These are phyloP conservation scores for Chrysoporthe deuterocubensis DNA, from an alignment of 2,329 filamentous ascomycete genomes.

Conservation along the genomic window DNA sequence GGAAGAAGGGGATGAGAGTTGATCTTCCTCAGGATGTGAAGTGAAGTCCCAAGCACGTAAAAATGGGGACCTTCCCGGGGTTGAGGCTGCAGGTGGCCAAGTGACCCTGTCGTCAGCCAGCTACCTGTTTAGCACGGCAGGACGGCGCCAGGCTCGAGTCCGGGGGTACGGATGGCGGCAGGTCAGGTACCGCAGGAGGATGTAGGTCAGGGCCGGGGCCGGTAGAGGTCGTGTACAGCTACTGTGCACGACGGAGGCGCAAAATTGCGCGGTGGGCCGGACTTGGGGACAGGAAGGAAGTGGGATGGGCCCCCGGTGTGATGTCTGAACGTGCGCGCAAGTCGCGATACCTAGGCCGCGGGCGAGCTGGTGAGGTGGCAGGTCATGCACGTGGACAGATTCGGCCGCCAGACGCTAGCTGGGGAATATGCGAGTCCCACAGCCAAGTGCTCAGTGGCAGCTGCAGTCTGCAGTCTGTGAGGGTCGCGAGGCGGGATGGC, in stretches of 20 bases:
- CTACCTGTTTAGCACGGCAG: constrained; percentile 14
- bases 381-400: constrained; percentile 51
- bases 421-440: constrained; percentile 35
- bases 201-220: constrained; percentile 25
- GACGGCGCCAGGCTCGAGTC: constrained; percentile 25
- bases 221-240: constrained; percentile 38
- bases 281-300: constrained; percentile 34
- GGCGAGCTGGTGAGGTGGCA: constrained; percentile 51
- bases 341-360: constrained; percentile 43
- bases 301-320: constrained; percentile 34
- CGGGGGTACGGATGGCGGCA: constrained; percentile 20
- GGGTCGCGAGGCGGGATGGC: constrained; percentile 22
- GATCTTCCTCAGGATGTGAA: constrained; percentile 29
- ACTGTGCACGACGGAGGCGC: constrained; percentile 37
- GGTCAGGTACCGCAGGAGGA: constrained; percentile 16
- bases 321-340: constrained; percentile 33
- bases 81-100: constrained; percentile 28
- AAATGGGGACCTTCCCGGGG: constrained; percentile 29
- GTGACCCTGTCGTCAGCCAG: constrained; percentile 28
- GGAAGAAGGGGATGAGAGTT: constrained; percentile 32
- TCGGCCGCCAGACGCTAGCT: constrained; percentile 42
- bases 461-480: constrained; percentile 23
- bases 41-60: constrained; percentile 20
- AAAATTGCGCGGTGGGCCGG: constrained; percentile 35
- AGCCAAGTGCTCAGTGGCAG: constrained; percentile 27